Evolutionary conservation across 1,284 basidiomycete species (phyloP).

Genomic region (Fomes fomentarius): DNA sequence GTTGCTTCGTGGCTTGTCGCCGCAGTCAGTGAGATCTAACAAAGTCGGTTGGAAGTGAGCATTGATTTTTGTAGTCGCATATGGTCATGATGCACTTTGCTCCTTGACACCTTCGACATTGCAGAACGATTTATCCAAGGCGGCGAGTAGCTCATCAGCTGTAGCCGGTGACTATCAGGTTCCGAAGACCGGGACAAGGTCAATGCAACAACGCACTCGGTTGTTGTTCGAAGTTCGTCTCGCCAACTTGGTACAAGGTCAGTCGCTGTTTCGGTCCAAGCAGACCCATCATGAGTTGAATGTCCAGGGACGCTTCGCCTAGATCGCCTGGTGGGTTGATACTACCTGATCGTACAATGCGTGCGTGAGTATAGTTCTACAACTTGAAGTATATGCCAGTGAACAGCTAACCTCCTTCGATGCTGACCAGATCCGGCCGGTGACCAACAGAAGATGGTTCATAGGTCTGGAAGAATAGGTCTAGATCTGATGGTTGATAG

Average conservation of each 20-base stretch:
- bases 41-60: conserved; percentile 5
- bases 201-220: not conserved
- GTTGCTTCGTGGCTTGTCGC: conserved; percentile 36
- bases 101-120: conserved; percentile 26
- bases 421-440: conserved; percentile 25
- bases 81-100: conserved; percentile 46
- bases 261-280: conserved; percentile 44
- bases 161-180: not conserved
- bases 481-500: conserved; percentile 43
- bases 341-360: conserved; percentile 7
- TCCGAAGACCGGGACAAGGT: not conserved
- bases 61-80: not conserved
- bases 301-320: conserved; percentile 54
- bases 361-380: not conserved
- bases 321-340: conserved; percentile 47
- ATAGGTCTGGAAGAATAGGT: conserved; percentile 43
- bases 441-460: conserved; percentile 34
- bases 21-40: conserved; percentile 42
- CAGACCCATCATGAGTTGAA: conserved; percentile 51
- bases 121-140: conserved; percentile 5
- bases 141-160: conserved; percentile 10
- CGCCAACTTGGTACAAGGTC: conserved; percentile 25
- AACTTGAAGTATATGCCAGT: not conserved
- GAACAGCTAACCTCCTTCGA: conserved; percentile 48
- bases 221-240: conserved; percentile 32